Evolutionary conservation across 2,329 filamentous ascomycete species (phyloP), one percentile per base, ranked within the genome.

Genomic region (Xenosphaeropsis pyriputrescens): DNA sequence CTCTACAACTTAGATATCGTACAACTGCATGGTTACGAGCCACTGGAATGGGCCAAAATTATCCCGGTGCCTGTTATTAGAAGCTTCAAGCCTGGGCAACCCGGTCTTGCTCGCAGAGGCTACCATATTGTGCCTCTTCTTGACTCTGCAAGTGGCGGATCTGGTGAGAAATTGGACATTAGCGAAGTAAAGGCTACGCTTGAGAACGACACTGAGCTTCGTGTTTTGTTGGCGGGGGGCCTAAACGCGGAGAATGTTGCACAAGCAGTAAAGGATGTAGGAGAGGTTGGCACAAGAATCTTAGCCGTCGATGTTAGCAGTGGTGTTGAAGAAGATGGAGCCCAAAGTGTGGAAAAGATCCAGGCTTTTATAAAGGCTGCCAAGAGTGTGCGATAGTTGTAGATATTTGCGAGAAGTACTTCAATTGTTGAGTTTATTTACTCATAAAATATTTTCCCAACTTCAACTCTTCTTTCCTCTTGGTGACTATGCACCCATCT

Each of bases 61-160:
- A 85, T 98, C 35, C 88, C 91, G 1, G 86, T 95, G 0, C 91
- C 91, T 1, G 88, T 98, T 5, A 77, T 98, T 45, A 79, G 77
- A 46, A 82, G 79, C 36, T 98, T 96, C 60, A 75, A 77, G 38
- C 85, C 86, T 0, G 72, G 69, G 2, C 64, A 78, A 39, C 61
- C 72, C 32, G 49, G 49, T 38, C 63, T 94, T 34, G 75, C 75
- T 6, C 61, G 69, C 32, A 72, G 85, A 39, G 88, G 85, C 8
- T 93, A 85, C 55, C 91, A 98, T 56, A 72, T 77, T 2, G 62
- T 93, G 18, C 80, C 89, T 3, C 65, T 98, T 6, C 67, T 98
- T 15, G 93, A 98, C 57, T 85, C 89, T 7, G 89, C 85, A 2
- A 70, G 75, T 13, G 91, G 89, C 11, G 77, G 79, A 1, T 83